Evolutionary conservation across 176 grass and related monocot genomes (phyloP).

Genomic region (Zoysia japonica): DNA sequence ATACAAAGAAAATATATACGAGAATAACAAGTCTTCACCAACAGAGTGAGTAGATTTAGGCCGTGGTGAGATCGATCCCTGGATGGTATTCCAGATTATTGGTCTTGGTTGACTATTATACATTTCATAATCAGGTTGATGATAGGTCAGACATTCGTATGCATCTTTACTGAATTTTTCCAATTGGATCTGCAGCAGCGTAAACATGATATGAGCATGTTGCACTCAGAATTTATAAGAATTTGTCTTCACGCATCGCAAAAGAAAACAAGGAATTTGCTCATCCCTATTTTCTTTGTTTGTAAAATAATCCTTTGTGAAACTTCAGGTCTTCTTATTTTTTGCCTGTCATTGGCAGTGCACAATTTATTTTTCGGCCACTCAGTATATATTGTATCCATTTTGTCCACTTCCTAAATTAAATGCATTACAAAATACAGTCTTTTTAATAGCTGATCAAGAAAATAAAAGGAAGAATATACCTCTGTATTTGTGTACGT

Average conservation of each 20-base stretch:
- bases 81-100: background rate
- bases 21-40: conserved; percentile 30
- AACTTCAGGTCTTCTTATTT: background rate
- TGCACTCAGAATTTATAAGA: background rate
- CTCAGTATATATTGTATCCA: background rate
- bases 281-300: too few relatives aligned
- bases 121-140: conserved; percentile 37
- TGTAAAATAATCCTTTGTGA: background rate
- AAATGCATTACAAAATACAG: background rate
- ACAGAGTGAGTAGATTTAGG: conserved; percentile 9
- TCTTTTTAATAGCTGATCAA: background rate
- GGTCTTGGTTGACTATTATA: conserved; percentile 27
- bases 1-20: background rate
- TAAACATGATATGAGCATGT: background rate
- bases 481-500: background rate
- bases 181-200: conserved; percentile 8
- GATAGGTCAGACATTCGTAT: background rate
- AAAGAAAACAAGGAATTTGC: background rate
- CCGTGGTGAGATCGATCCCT: background rate
- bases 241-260: background rate
- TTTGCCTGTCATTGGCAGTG: background rate
- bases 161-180: conserved; percentile 27
- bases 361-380: background rate
- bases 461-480: background rate
- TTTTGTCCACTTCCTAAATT: background rate